Evolutionary conservation across 78 protist species (phyloP).

Genomic region (Speleostelium caveatum): DNA sequence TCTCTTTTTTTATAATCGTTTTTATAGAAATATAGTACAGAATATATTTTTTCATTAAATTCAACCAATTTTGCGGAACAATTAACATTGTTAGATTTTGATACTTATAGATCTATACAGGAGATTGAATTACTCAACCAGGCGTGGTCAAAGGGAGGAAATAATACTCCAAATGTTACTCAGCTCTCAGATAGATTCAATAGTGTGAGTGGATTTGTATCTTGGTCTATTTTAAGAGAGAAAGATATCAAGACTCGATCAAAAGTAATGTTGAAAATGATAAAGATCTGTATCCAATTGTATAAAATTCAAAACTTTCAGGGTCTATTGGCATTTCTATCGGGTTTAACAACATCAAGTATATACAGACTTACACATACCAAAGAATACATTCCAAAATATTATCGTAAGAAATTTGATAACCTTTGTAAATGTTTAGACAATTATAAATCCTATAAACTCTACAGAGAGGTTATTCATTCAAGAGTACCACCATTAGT

Average conservation of each 20-base stretch:
- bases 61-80: conserved; percentile 33
- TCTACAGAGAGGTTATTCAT: conserved; percentile 35
- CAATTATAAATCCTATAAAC: conserved; percentile 25
- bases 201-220: conserved; percentile 21
- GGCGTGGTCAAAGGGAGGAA: conserved; percentile 29
- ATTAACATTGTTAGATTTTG: conserved; percentile 37
- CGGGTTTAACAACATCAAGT: conserved; percentile 3
- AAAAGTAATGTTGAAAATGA: conserved; percentile 39
- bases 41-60: conserved; percentile 19
- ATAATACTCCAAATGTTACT: conserved; percentile 23
- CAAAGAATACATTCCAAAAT: background rate
- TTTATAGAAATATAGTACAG: conserved; percentile 19
- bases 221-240: conserved; percentile 32
- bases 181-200: conserved; percentile 30
- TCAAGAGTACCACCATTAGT: conserved; percentile 43
- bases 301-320: conserved; percentile 18
- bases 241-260: conserved; percentile 8
- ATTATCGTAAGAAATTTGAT: conserved; percentile 13
- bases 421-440: conserved; percentile 15
- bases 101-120: conserved; percentile 32
- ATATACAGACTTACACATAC: conserved; percentile 21
- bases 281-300: conserved; percentile 9
- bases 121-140: conserved; percentile 28
- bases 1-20: background rate
- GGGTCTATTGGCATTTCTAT: conserved; percentile 2